Percentiles rank a stretch among this genome's conserved stretches.
phyloP scores from a whole-genome alignment of 495 filamentous ascomycete species.

The Cudoniella acicularis region DNA sequence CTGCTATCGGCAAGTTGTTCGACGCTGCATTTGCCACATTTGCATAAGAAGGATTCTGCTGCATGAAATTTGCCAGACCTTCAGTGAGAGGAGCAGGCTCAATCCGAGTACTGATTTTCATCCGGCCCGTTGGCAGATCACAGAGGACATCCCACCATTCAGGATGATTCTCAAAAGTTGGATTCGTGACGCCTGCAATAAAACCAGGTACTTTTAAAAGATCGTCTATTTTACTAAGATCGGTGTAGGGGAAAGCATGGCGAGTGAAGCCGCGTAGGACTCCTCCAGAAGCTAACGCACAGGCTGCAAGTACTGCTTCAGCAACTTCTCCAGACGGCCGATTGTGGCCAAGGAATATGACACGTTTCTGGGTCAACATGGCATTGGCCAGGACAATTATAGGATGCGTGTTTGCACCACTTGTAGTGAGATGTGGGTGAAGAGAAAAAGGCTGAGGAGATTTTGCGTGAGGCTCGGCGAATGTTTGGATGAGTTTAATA shows the following conservation, averaged over 20 bases:
- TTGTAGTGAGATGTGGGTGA: constrained; percentile 91
- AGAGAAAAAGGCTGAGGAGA: constrained; percentile 81
- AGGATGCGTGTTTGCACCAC: constrained; percentile 73
- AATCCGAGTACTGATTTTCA: constrained; percentile 86
- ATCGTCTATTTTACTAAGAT: constrained; percentile 96
- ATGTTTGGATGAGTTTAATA: constrained; percentile 94
- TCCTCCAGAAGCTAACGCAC: constrained; percentile 90
- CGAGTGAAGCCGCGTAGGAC: constrained; percentile 91
- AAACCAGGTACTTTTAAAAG: constrained; percentile 94
- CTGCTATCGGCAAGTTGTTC: constrained; percentile 29
- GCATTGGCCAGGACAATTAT: constrained; percentile 76
- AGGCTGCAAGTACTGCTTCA: constrained; percentile 90
- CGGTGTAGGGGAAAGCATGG: constrained; percentile 98
- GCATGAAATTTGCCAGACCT: constrained; percentile 79
- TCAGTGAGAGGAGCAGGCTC: constrained; percentile 75
- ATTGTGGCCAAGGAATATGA: constrained; percentile 94
- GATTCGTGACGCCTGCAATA: constrained; percentile 97
- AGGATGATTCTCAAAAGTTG: constrained; percentile 86
- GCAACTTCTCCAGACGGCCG: constrained; percentile 91
- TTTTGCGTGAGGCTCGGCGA: constrained; percentile 73
- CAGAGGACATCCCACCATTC: constrained; percentile 99
- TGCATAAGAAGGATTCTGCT: constrained; percentile 61
- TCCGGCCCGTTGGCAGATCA: constrained; percentile 84
- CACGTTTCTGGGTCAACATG: constrained; percentile 91
- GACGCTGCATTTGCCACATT: constrained; percentile 38